phyloP scores from a whole-genome alignment of 129 eudicot genomes.

The Flaveria linearis region DNA sequence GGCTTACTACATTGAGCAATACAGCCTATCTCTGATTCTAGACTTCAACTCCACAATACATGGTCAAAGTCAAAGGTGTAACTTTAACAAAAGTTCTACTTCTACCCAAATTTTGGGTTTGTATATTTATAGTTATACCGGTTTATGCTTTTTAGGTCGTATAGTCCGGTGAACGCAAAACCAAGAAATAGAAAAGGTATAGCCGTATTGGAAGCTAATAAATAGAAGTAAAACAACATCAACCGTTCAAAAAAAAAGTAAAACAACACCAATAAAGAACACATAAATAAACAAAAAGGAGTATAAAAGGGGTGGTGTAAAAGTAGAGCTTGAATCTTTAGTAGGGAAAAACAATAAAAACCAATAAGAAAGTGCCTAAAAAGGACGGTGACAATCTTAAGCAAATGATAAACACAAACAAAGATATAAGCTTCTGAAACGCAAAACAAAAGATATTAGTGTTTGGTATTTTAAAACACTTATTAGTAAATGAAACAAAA shows the following conservation, averaged over 20 bases:
- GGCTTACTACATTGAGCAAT: neutral
- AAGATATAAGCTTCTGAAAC: no score
- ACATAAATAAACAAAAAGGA: neutral
- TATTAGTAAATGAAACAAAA: no score
- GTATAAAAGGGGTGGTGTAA: neutral
- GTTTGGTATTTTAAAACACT: no score
- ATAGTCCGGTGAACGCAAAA: neutral
- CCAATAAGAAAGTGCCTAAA: no score
- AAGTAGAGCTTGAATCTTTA: neutral
- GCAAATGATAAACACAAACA: no score
- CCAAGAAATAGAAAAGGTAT: neutral
- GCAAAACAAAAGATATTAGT: no score
- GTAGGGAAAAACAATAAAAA: no score
- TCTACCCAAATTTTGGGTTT: neutral
- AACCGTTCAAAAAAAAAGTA: no score
- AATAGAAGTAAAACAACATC: no score
- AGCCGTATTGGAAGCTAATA: neutral
- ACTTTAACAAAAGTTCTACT: neutral
- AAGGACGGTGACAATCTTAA: no score
- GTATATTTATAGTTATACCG: neutral
- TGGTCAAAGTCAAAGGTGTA: neutral
- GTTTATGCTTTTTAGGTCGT: neutral
- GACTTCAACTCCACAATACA: neutral
- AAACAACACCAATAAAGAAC: no score
- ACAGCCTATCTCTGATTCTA: neutral